Percentiles rank a stretch among this genome's conserved stretches.
These are phyloP conservation scores for Candolleomyces aberdarensis DNA, from an alignment of 768 basidiomycete species.

Conservation along the genomic window DNA sequence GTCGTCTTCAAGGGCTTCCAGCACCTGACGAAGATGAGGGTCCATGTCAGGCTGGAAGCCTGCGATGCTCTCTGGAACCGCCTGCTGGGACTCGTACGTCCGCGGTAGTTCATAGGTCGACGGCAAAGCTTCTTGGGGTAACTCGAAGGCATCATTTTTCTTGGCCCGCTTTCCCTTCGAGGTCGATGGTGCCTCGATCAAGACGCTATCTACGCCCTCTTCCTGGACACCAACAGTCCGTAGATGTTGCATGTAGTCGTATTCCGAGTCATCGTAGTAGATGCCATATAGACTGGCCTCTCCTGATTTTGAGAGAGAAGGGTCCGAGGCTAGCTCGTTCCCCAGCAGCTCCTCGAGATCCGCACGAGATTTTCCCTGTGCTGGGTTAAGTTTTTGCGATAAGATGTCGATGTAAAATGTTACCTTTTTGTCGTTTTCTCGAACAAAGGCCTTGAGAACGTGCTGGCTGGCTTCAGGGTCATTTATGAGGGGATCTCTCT, in stretches of 20 bases:
- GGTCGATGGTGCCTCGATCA: slow-evolving; percentile 69
- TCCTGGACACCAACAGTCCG: slow-evolving; percentile 73
- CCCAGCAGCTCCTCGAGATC: slow-evolving; percentile 67
- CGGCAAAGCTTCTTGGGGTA: slow-evolving; percentile 71
- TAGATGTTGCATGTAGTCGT: slow-evolving; percentile 98
- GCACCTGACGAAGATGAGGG: slow-evolving; percentile 85
- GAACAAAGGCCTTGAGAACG: slow-evolving; percentile 82
- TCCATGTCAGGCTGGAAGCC: slow-evolving; percentile 97
- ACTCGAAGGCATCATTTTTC: slow-evolving; percentile 46
- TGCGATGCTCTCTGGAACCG: slow-evolving; percentile 75
- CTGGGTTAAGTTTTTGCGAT: slow-evolving; percentile 8
- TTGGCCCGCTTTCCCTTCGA: slow-evolving; percentile 29
- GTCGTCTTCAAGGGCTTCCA: slow-evolving; percentile 95
- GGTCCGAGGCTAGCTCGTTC: slow-evolving; percentile 1
- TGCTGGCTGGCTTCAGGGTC: slow-evolving; percentile 86
- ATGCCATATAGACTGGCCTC: slow-evolving; percentile 89
- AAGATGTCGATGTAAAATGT: slow-evolving; percentile 7
- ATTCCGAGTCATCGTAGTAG: slow-evolving; percentile 93
- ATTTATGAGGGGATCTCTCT: slow-evolving; percentile 92
- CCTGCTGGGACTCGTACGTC: slow-evolving; percentile 73
- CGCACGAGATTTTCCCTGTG: slow-evolving; percentile 75
- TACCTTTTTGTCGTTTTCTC: slow-evolving; percentile 71
- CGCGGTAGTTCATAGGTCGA: slow-evolving; percentile 71
- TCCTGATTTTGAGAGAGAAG: slow-evolving; percentile 55
- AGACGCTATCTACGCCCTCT: slow-evolving; percentile 76